Base-by-base conservation (phyloP, 371 early-diverging fungal genomes). In the Haplosporangium sp. region DNA sequence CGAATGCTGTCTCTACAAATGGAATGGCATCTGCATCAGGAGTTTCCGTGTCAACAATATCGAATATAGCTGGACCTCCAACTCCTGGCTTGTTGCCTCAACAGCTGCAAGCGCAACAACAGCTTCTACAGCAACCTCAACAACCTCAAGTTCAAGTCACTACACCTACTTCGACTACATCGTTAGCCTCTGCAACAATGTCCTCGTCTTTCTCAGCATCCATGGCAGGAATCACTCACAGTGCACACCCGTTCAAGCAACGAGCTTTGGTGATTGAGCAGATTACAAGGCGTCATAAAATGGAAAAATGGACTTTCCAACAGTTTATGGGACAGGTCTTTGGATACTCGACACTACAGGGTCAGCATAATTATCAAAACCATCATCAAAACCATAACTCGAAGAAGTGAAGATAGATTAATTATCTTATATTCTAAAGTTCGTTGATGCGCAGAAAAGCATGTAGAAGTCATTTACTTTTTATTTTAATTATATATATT, bases 261-360 rank as follows among this genome's bases (percentile, higher is more conserved):
- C 72, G 82, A 0, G 60, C 77, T 0, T 19, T 39, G 47, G 48
- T 77, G 40, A 82, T 82, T 47, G 77, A 82, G 35, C 77, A 73
- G 60, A 73, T 82, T 39, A 48, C 69, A 10, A 67, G 40, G 40
- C 69, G 82, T 15, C 82, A 82, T 52, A 81, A 81, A 63, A 61
- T 72, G n/a, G 81, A 81, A 37, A 74, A 74, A 35, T 81, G 81
- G 81, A 81, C 72, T 0, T 81, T 65, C 48, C 81, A 81, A 42
- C 81, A 81, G 57, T 81, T 81, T 63, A 74, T 81, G 75, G 81
- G 74, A 56, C 74, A 69, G 9, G 75, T 81, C 27, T 81, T 81
- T 74, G 81, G 81, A 19, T 74, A 74, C 56, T 74, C 81, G n/a
- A 71, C 65, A 2, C 56, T 45, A 9, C 44, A 15, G 27, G 15